Evolutionary conservation across 2,329 filamentous ascomycete species (phyloP).

Genomic region (Teratosphaeria pseudoeucalypti): DNA sequence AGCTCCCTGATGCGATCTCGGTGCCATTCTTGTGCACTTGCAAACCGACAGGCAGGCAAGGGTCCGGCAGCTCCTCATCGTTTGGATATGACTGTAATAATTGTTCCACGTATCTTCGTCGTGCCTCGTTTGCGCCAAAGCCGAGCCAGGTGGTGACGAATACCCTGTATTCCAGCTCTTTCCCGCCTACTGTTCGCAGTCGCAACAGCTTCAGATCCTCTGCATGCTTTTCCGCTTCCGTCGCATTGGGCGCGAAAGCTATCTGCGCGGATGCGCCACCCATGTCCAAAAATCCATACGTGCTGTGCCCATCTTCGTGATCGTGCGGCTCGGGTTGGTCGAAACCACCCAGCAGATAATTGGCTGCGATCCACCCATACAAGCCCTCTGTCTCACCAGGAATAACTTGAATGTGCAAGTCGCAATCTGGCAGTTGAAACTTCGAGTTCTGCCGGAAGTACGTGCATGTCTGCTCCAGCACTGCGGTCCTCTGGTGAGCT

Average conservation of each 20-base stretch:
- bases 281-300: conserved; percentile 97
- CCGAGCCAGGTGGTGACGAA: conserved; percentile 96
- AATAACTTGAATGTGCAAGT: conserved; percentile 83
- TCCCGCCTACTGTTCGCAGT: conserved; percentile 72
- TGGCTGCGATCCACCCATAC: conserved; percentile 95
- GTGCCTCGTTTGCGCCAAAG: conserved; percentile 91
- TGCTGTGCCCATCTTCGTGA: conserved; percentile 82
- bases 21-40: conserved; percentile 64
- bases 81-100: conserved; percentile 57
- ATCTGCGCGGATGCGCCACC: conserved; percentile 96
- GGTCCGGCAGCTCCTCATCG: conserved; percentile 74
- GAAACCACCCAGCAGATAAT: conserved; percentile 88
- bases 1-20: conserved; percentile 36
- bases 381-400: conserved; percentile 89
- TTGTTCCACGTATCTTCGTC: conserved; percentile 69
- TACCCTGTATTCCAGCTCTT: conserved; percentile 68
- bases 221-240: conserved; percentile 80
- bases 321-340: conserved; percentile 63
- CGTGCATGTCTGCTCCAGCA: conserved; percentile 70
- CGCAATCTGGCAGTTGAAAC: conserved; percentile 85
- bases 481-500: conserved; percentile 56
- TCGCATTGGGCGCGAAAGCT: conserved; percentile 88
- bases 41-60: conserved; percentile 74
- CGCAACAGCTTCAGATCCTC: conserved; percentile 80
- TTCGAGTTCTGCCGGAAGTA: conserved; percentile 67